These are phyloP conservation scores for Achlya hypogyna DNA, from an alignment of 352 stramenopile genomes.

Conservation along the genomic window DNA sequence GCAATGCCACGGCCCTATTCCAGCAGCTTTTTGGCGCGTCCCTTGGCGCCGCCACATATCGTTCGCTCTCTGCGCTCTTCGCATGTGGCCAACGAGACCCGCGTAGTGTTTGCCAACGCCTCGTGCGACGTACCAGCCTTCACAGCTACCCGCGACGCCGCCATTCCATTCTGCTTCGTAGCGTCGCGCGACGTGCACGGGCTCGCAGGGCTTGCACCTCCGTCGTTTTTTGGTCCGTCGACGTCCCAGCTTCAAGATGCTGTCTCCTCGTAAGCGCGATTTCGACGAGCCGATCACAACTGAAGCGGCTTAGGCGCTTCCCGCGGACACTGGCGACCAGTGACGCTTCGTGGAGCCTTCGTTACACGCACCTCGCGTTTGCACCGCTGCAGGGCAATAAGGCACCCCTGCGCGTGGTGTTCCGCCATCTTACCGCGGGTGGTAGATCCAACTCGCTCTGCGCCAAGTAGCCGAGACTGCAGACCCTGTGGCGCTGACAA, in stretches of 20 bases:
- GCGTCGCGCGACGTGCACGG: background rate
- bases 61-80: background rate
- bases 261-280: background rate
- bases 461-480: background rate
- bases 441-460: background rate
- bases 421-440: background rate
- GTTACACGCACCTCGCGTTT: background rate
- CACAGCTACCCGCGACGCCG: background rate
- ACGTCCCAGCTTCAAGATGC: background rate
- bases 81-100: background rate
- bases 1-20: background rate
- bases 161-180: slow-evolving; percentile 4
- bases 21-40: background rate
- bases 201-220: background rate
- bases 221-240: background rate
- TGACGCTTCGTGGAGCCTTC: background rate
- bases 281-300: background rate
- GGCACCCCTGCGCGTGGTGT: background rate
- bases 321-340: background rate
- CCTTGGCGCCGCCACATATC: background rate
- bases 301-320: background rate
- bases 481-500: background rate
- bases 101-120: slow-evolving; percentile 9
- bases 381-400: background rate
- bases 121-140: slow-evolving; percentile 7